A percentile compares a stretch with the other conserved stretches of the same genome.
These are phyloP conservation scores for Schoenoplectus tabernaemontani DNA, from an alignment of 202 grass and related monocot species.

Conservation along the genomic window DNA sequence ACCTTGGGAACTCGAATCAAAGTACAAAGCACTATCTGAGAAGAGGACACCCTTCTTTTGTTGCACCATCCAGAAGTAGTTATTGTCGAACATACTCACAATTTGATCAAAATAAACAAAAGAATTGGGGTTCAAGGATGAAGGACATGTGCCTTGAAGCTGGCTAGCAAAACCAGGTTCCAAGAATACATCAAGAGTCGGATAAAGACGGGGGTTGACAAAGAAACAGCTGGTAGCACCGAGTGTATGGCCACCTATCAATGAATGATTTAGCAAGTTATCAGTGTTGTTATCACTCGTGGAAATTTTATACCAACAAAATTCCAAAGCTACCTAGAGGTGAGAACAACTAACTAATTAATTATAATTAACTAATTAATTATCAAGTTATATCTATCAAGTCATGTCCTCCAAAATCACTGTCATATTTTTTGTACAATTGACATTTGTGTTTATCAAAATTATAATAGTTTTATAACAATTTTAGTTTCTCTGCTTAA, in stretches of 20 bases:
- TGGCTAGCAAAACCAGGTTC: neutral
- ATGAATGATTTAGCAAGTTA: neutral
- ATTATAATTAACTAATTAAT: too few relatives aligned
- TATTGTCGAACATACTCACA: slow-evolving; percentile 53
- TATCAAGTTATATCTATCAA: too few relatives aligned
- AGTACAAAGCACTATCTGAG: slow-evolving; percentile 49
- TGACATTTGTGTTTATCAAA: too few relatives aligned
- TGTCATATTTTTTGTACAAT: too few relatives aligned
- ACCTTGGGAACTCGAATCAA: neutral
- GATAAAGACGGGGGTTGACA: slow-evolving; percentile 49
- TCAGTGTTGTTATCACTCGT: too few relatives aligned
- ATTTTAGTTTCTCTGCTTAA: too few relatives aligned
- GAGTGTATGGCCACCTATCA: slow-evolving; percentile 47
- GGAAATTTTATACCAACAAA: too few relatives aligned
- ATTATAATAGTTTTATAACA: too few relatives aligned
- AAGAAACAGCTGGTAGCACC: slow-evolving; percentile 63
- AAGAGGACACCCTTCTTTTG: slow-evolving; percentile 52
- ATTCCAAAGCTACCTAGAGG: slow-evolving; percentile 10
- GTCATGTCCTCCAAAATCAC: too few relatives aligned
- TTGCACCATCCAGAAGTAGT: slow-evolving; percentile 43
- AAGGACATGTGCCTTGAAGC: slow-evolving; percentile 22
- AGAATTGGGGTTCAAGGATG: slow-evolving; percentile 24
- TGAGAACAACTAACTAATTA: too few relatives aligned
- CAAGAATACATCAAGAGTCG: neutral
- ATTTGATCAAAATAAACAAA: slow-evolving; percentile 59